Percentiles rank a stretch among this genome's conserved stretches.
Conservation (phyloP, 2,329 filamentous ascomycete species). For the Coniochaeta prunicola region DNA sequence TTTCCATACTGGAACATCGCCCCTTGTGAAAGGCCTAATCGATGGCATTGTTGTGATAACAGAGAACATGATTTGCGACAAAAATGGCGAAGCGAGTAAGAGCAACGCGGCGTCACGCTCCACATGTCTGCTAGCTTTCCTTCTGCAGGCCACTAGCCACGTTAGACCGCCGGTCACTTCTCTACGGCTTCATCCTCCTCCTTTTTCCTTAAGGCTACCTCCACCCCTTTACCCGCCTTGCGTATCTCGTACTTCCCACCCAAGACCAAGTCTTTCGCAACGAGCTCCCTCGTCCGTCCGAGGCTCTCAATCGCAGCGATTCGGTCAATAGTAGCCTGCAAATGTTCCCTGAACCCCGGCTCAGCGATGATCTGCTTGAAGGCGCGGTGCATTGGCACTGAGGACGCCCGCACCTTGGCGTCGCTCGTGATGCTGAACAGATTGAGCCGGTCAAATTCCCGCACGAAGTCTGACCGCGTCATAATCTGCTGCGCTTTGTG, state of each 20-base stretch:
- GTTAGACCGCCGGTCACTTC: background rate
- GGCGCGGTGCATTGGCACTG: constrained; percentile 91
- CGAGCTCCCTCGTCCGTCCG: constrained; percentile 87
- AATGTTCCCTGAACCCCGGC: constrained; percentile 71
- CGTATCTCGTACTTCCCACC: constrained; percentile 69
- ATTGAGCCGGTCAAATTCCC: constrained; percentile 86
- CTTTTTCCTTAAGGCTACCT: constrained; percentile 14
- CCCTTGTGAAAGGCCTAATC: background rate
- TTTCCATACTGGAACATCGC: background rate
- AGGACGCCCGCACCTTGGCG: constrained; percentile 84
- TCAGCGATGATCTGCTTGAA: constrained; percentile 76
- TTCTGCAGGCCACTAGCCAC: background rate
- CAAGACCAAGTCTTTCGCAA: constrained; percentile 87
- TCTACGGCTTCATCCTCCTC: constrained; percentile 6
- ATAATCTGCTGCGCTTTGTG: constrained; percentile 85
- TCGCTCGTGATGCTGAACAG: constrained; percentile 88
- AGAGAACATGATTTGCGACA: background rate
- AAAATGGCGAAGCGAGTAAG: background rate
- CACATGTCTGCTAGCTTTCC: background rate
- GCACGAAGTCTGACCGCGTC: constrained; percentile 93
- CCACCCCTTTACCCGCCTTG: constrained; percentile 11
- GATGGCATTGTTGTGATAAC: background rate
- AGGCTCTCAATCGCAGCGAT: constrained; percentile 92
- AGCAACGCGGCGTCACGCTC: background rate
- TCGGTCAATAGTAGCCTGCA: constrained; percentile 75